These are phyloP conservation scores for Exophiala sp. DNA, from an alignment of 2,329 filamentous ascomycete genomes.

Conservation along the genomic window DNA sequence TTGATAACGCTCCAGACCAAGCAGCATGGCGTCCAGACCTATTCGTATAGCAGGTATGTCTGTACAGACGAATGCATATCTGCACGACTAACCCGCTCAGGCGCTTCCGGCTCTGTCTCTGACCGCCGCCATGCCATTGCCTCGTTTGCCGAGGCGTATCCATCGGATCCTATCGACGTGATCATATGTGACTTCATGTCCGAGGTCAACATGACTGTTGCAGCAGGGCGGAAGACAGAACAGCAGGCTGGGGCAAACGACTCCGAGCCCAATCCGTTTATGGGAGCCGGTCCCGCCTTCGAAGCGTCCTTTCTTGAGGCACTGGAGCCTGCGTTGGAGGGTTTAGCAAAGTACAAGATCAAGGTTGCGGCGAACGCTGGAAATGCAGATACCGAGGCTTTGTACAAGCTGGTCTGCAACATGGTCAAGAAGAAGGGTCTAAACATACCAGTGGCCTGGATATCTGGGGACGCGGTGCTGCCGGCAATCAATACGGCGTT, in stretches of 20 bases:
- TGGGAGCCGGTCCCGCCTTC: constrained; percentile 41
- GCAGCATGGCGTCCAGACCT: constrained; percentile 15
- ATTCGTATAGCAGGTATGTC: constrained; percentile 20
- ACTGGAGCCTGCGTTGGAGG: constrained; percentile 38
- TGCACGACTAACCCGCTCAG: constrained; percentile 13
- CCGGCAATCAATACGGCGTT: constrained; percentile 33
- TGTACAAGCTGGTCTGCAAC: constrained; percentile 38
- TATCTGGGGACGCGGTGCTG: constrained; percentile 47
- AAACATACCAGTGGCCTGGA: constrained; percentile 46
- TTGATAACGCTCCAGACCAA: too few species aligned
- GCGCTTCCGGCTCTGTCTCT: constrained; percentile 45
- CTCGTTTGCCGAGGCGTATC: constrained; percentile 40
- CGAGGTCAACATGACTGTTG: constrained; percentile 51
- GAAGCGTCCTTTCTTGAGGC: constrained; percentile 53
- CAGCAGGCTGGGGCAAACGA: constrained; percentile 8
- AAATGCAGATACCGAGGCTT: constrained; percentile 39
- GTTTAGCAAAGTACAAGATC: constrained; percentile 40
- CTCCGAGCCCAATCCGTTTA: constrained; percentile 16
- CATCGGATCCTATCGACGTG: constrained; percentile 46
- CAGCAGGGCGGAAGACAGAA: constrained; percentile 40
- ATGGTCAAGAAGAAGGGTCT: constrained; percentile 40
- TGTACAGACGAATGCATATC: not conserved
- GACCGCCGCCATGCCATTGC: constrained; percentile 46
- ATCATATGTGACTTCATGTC: constrained; percentile 49
- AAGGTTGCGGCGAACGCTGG: constrained; percentile 47